Base-by-base conservation (phyloP, 495 filamentous ascomycete genomes). In the Penicillium arizonense region DNA sequence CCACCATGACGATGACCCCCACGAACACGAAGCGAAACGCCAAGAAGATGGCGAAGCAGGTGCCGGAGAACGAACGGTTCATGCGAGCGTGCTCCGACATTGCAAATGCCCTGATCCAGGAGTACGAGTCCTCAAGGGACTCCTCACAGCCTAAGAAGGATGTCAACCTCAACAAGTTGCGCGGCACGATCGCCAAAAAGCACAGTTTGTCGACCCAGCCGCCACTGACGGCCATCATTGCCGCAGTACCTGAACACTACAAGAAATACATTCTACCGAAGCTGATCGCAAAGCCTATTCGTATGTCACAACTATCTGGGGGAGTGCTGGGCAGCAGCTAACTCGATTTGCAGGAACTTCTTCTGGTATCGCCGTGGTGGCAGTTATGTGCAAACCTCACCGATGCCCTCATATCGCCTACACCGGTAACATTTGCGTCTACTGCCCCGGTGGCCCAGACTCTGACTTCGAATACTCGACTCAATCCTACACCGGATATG, bases 361-460 rank as follows among this genome's bases (percentile, higher is more conserved):
- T 5, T 96, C 93, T 36, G 94, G 94, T 33, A 97, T 98, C 59
- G 95, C 94, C n/a, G 95, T 98, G 9, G 94, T 98, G 35, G 94
- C 95, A 14, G 95, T 98, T 47, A 97, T 98, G 94, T 97, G 94
- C 79, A 98, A 97, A 72, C 94, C 94, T 28, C 94, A 98, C 67
- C 83, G 94, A 57, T 98, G 94, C 64, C 94, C 94, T 26, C 94
- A 98, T 65, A 98, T 97, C 55, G 90, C 94, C 9, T 98, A 88
- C 70, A 97, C 95, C 2, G 94, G 94, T 62, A 98, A 97, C 63
- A 97, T 98, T 52, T 98, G 95, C 69, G 95, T 98, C 49, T 98
- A 98, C 74, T 98, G 94, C 67, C 94, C 94, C 18, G 94, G 94
- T 56, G 94, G 94, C 4, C 94, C 94, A 1, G 94, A 98, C 62